Evolutionary conservation across 2,329 filamentous ascomycete genomes (phyloP).

Genomic region (Penicillium decumbens): DNA sequence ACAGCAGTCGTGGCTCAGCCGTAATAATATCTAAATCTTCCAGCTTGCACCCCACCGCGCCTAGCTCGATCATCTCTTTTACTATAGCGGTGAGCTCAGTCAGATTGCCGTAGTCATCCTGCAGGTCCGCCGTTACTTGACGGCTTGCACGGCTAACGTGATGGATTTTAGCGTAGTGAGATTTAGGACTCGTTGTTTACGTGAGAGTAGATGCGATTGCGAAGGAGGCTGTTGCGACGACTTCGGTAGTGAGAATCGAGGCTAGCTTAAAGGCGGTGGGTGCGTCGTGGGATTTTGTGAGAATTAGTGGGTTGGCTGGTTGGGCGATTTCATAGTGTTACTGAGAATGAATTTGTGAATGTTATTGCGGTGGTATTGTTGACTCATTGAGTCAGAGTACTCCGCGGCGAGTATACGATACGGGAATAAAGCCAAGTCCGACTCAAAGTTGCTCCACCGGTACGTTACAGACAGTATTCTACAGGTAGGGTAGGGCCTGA

Average conservation of each 20-base stretch:
- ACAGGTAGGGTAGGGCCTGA: neutral
- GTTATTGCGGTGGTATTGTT: neutral
- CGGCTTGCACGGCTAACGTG: constrained; percentile 45
- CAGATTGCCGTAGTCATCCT: constrained; percentile 57
- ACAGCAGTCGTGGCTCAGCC: constrained; percentile 31
- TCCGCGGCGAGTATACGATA: neutral
- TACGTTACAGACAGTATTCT: neutral
- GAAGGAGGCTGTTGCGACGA: constrained; percentile 51
- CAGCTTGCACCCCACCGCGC: constrained; percentile 56
- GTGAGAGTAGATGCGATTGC: constrained; percentile 47
- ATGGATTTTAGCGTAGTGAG: constrained; percentile 47
- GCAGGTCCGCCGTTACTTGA: constrained; percentile 53
- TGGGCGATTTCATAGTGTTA: constrained; percentile 4
- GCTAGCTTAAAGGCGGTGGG: constrained; percentile 4
- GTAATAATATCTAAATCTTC: constrained; percentile 49
- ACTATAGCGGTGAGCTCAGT: constrained; percentile 41
- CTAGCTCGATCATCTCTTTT: constrained; percentile 45
- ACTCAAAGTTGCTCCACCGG: neutral
- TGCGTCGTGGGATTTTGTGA: constrained; percentile 10
- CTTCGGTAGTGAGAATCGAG: constrained; percentile 24
- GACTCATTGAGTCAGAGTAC: neutral
- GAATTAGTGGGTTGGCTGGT: constrained; percentile 7
- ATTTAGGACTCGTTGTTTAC: constrained; percentile 48
- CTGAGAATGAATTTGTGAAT: neutral
- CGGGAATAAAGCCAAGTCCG: neutral